Evolutionary conservation across 2,329 filamentous ascomycete species (phyloP).

Genomic region (Hypoxylon sp.): DNA sequence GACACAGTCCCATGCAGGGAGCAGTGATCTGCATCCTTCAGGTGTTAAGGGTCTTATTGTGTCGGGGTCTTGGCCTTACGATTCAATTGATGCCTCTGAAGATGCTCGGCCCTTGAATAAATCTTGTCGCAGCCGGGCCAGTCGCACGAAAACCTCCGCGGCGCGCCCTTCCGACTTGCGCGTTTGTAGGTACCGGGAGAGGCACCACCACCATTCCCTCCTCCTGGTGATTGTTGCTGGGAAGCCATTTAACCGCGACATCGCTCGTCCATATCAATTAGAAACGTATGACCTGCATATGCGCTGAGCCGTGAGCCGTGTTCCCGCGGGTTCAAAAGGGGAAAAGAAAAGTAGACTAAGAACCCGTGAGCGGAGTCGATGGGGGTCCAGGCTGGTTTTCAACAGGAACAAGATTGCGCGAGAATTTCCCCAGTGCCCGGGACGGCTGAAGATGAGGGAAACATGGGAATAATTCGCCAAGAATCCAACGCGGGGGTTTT

Average conservation of each 20-base stretch:
- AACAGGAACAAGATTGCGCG: slow-evolving; percentile 38
- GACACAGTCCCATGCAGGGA: slow-evolving; percentile 32
- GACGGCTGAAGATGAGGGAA: slow-evolving; percentile 30
- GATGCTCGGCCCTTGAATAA: slow-evolving; percentile 84
- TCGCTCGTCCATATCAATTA: slow-evolving; percentile 46
- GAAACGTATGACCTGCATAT: slow-evolving; percentile 44
- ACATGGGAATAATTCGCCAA: slow-evolving; percentile 38
- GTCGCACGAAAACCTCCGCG: slow-evolving; percentile 72
- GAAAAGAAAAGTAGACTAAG: slow-evolving; percentile 33
- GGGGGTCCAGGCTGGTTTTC: slow-evolving; percentile 48
- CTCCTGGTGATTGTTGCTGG: slow-evolving; percentile 57
- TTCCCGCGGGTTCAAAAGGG: slow-evolving; percentile 31
- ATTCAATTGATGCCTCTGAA: slow-evolving; percentile 86
- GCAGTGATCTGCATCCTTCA: slow-evolving; percentile 4
- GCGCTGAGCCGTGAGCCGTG: slow-evolving; percentile 40
- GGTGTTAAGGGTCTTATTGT: not conserved
- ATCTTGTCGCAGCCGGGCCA: slow-evolving; percentile 82
- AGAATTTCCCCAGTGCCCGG: slow-evolving; percentile 43
- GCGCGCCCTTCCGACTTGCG: slow-evolving; percentile 66
- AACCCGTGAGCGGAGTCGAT: slow-evolving; percentile 45
- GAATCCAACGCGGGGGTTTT: slow-evolving; percentile 42
- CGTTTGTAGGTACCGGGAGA: slow-evolving; percentile 61
- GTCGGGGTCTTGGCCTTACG: slow-evolving; percentile 64
- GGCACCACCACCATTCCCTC: slow-evolving; percentile 17
- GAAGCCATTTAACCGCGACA: slow-evolving; percentile 51